Percentiles rank a stretch among this genome's conserved stretches.
Conservation (phyloP, 257 asterid genomes). For the Verbena officinalis region DNA sequence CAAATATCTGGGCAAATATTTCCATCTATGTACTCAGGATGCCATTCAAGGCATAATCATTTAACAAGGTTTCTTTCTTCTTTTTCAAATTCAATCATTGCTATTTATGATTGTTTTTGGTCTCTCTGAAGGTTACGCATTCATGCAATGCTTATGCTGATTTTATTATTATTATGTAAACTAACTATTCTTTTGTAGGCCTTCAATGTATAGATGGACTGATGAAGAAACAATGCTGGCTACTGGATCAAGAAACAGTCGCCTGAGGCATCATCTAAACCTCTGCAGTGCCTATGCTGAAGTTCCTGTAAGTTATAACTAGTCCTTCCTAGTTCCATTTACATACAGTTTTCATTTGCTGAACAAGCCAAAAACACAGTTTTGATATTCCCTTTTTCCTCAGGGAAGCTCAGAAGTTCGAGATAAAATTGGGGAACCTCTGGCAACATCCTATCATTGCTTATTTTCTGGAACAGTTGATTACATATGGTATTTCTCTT, state of each 20-base stretch:
- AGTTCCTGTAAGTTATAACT: slow-evolving; percentile 56
- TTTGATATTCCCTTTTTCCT: slow-evolving; percentile 24
- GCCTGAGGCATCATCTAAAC: slow-evolving; percentile 58
- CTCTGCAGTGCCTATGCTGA: slow-evolving; percentile 73
- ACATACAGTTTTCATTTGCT: slow-evolving; percentile 8
- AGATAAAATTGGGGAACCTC: slow-evolving; percentile 78
- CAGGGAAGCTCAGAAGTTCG: slow-evolving; percentile 73
- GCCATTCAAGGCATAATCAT: slow-evolving; percentile 28
- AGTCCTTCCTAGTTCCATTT: slow-evolving; percentile 21
- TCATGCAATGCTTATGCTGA: slow-evolving; percentile 5
- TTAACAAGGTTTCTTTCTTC: slow-evolving; percentile 38
- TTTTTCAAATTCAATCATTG: slow-evolving; percentile 13
- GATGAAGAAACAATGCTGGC: slow-evolving; percentile 78
- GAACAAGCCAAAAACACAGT: neutral
- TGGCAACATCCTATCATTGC: slow-evolving; percentile 72
- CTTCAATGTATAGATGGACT: slow-evolving; percentile 58
- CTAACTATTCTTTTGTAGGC: slow-evolving; percentile 22
- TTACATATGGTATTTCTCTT: slow-evolving; percentile 72
- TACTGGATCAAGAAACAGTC: slow-evolving; percentile 58
- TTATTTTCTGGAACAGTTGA: slow-evolving; percentile 82
- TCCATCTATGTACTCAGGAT: slow-evolving; percentile 34
- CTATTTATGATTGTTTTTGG: slow-evolving; percentile 21
- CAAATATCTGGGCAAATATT: slow-evolving; percentile 69
- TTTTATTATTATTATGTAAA: slow-evolving; percentile 1
- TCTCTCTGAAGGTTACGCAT: slow-evolving; percentile 3